Evolutionary conservation across 2,329 filamentous ascomycete genomes (phyloP), one percentile per base, ranked within the genome.

Genomic region (Domatiomyces catenatus): DNA sequence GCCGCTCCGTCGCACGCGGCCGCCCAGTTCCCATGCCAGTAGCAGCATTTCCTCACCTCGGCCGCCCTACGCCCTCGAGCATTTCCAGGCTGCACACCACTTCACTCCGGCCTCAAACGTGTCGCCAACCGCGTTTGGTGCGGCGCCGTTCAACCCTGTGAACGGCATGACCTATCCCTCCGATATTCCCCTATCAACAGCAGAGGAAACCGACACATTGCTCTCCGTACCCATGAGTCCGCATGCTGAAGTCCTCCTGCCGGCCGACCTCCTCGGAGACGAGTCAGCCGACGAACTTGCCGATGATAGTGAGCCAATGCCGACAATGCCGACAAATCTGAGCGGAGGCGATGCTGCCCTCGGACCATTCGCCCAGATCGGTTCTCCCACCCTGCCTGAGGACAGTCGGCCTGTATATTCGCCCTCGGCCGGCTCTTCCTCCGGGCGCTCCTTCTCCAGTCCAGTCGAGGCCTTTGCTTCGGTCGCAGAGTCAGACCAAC

Each of bases 221-320:
- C 73, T 72, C 42, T 78, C 76, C 24, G 76, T 75, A 8, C 75
- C 76, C 10, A 81, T 81, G 77, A 81, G 77, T 59, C 79, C 79
- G 1, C 73, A 75, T 18, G 79, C 78, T 15, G 77, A 78, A 54
- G 73, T 76, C 22, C 63, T 82, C 18, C 64, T 83, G 5, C 79
- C 79, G 2, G 77, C 78, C 1, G 77, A 78, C 58, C 67, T 83
- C 10, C 72, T 80, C 47, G 74, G 74, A 3, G 75, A 79, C 58
- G 76, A 79, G 53, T 60, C 58, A 8, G 56, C 53, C 5, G 58
- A 60, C 45, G 57, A 60, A 19, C 49, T 57, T 5, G 50, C 53
- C 39, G 50, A 55, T 15, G 54, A 74, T 39, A 65, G 54, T 36
- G 39, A 55, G 39, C 56, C 53, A 18, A 46, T 44, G 8, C 54